These are phyloP conservation scores for Globisporangium okanoganense DNA, from an alignment of 352 stramenopile genomes.

Conservation along the genomic window DNA sequence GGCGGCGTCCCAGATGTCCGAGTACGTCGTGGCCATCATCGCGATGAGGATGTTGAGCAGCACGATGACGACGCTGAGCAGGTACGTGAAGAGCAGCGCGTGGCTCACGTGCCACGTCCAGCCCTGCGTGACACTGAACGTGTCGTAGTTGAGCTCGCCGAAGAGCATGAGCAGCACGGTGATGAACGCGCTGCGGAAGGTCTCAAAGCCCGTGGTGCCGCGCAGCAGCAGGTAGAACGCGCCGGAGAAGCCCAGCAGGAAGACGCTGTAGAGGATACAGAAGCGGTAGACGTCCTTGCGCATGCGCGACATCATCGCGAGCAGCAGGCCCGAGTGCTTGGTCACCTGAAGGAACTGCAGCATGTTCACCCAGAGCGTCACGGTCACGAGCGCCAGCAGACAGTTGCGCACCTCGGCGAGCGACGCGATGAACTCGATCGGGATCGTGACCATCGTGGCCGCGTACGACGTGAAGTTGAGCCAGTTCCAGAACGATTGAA, in stretches of 20 bases:
- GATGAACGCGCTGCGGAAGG: constrained; percentile 53
- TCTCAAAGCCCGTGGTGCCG: constrained; percentile 49
- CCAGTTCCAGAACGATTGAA: constrained; percentile 58
- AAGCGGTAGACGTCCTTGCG: constrained; percentile 65
- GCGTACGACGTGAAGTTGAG: constrained; percentile 54
- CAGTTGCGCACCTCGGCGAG: constrained; percentile 35
- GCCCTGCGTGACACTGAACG: constrained; percentile 6
- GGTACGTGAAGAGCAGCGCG: constrained; percentile 16
- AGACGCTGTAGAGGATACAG: constrained; percentile 64
- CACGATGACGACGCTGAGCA: constrained; percentile 24
- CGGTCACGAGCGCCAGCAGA: constrained; percentile 47
- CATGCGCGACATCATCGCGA: constrained; percentile 79
- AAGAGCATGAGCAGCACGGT: constrained; percentile 77
- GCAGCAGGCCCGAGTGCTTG: constrained; percentile 49
- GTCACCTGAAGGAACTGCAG: constrained; percentile 71
- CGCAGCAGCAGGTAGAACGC: constrained; percentile 72
- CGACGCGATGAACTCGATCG: constrained; percentile 41
- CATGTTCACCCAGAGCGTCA: constrained; percentile 67
- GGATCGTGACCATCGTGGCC: constrained; percentile 45
- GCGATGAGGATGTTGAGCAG: constrained; percentile 40
- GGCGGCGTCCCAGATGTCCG: constrained; percentile 16
- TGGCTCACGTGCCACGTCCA: constrained; percentile 18
- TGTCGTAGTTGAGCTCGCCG: constrained; percentile 36
- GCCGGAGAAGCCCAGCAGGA: constrained; percentile 64
- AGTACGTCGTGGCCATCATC: constrained; percentile 34